phyloP scores from a whole-genome alignment of 83 land plant genomes.

The Diphasiastrum complanatum region DNA sequence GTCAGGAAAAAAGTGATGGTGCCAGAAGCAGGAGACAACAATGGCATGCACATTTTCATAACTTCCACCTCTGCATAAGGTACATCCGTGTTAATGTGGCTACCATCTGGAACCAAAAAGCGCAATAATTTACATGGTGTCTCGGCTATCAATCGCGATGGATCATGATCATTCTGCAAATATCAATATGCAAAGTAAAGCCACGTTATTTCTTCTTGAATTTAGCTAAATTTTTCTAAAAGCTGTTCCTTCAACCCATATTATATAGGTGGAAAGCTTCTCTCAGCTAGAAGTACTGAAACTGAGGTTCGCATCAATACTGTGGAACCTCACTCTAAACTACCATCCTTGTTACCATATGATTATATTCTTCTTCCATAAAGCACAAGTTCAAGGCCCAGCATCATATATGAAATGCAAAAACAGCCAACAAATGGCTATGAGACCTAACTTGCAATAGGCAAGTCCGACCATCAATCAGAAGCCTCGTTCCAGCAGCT shows the following conservation, averaged over 20 bases:
- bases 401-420: no score
- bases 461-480: constrained; percentile 97
- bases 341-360: not conserved
- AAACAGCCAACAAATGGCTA: constrained; percentile 3
- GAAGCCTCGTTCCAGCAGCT: constrained; percentile 97
- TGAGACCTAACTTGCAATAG: constrained; percentile 78
- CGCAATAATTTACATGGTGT: constrained; percentile 94
- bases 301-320: no score
- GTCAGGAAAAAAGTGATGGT: constrained; percentile 65
- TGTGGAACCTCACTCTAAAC: not conserved
- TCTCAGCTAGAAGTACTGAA: no score
- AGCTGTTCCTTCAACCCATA: no score
- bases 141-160: constrained; percentile 89
- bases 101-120: constrained; percentile 67
- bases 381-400: no score
- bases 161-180: constrained; percentile 96
- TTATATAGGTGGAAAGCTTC: no score
- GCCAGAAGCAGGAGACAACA: constrained; percentile 90
- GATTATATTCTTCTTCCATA: no score
- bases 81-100: constrained; percentile 72
- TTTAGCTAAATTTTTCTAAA: no score
- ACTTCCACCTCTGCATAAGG: constrained; percentile 99
- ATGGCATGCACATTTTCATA: constrained; percentile 99
- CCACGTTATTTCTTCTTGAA: no score
- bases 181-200: not conserved